These are phyloP conservation scores for Tolypocladium cylindrosporum DNA, from an alignment of 2,329 filamentous ascomycete genomes.

Conservation along the genomic window DNA sequence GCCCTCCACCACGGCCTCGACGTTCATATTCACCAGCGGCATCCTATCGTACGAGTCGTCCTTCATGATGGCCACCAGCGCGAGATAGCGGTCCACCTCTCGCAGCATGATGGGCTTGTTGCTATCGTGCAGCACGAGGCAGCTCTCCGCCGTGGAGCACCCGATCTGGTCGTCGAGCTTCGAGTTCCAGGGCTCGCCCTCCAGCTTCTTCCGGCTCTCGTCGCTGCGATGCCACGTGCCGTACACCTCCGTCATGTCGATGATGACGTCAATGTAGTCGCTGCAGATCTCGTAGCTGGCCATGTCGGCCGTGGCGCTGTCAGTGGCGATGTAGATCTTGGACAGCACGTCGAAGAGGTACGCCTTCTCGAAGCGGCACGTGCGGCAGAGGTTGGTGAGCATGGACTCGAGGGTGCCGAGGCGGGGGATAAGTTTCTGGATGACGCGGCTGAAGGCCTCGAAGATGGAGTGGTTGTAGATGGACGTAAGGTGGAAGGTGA, in stretches of 20 bases:
- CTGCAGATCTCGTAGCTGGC: constrained; percentile 96
- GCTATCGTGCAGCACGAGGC: constrained; percentile 55
- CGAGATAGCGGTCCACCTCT: constrained; percentile 65
- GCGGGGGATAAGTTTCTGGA: constrained; percentile 92
- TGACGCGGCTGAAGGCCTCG: constrained; percentile 95
- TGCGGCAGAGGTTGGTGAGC: constrained; percentile 86
- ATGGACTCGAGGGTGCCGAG: constrained; percentile 87
- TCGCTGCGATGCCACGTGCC: constrained; percentile 58
- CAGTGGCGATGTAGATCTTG: constrained; percentile 98
- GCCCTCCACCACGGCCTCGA: constrained; percentile 70
- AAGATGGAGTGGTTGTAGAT: constrained; percentile 99
- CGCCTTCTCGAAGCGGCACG: constrained; percentile 92
- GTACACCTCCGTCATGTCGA: constrained; percentile 93
- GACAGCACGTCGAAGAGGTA: constrained; percentile 96
- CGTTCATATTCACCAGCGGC: constrained; percentile 78
- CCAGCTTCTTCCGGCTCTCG: constrained; percentile 43
- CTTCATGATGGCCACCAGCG: constrained; percentile 78
- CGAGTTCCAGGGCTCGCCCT: constrained; percentile 51
- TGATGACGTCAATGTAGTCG: constrained; percentile 97
- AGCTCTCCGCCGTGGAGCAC: constrained; percentile 56
- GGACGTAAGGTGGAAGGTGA: constrained; percentile 91
- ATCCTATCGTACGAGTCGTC: constrained; percentile 78
- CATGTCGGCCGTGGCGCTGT: constrained; percentile 87
- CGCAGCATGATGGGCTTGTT: constrained; percentile 56
- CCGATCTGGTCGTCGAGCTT: constrained; percentile 56